Evolutionary conservation across 345 rosid species (phyloP).

Genomic region (Melastoma malabathricum): DNA sequence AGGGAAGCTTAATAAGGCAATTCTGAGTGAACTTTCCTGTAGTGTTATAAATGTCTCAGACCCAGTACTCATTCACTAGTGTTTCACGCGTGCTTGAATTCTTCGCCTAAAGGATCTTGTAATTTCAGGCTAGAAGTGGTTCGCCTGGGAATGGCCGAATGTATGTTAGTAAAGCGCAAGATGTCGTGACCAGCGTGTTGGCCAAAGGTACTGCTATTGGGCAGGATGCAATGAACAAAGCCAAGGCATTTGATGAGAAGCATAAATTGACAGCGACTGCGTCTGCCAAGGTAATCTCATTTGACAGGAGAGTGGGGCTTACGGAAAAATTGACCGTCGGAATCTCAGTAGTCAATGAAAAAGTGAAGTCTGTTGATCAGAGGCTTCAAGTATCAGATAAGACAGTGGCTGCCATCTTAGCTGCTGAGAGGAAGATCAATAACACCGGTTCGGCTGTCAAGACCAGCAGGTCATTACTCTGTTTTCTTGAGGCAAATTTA

Average conservation of each 20-base stretch:
- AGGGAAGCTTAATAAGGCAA: no score
- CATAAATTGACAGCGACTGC: constrained; percentile 78
- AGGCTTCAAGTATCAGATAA: constrained; percentile 86
- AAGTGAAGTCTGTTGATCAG: constrained; percentile 90
- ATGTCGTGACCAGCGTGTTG: constrained; percentile 59
- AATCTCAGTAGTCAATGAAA: constrained; percentile 78
- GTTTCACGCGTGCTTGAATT: neutral
- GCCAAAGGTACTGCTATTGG: constrained; percentile 81
- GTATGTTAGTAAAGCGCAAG: constrained; percentile 77
- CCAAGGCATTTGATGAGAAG: constrained; percentile 85
- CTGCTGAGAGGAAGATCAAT: constrained; percentile 86
- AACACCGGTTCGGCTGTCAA: constrained; percentile 93
- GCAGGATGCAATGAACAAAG: constrained; percentile 91
- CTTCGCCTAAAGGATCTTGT: neutral
- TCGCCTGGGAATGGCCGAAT: constrained; percentile 43
- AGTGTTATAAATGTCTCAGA: no score
- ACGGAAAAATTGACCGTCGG: constrained; percentile 78
- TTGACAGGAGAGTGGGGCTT: constrained; percentile 71
- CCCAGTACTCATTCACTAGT: no score
- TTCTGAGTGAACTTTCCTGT: no score
- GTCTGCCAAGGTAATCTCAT: constrained; percentile 73
- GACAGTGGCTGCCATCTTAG: constrained; percentile 95
- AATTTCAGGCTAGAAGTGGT: constrained; percentile 36
- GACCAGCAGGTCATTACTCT: constrained; percentile 62
- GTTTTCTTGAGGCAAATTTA: constrained; percentile 1